Base-by-base conservation (phyloP, 257 asterid genomes). In the Nicotiana obtusifolia region DNA sequence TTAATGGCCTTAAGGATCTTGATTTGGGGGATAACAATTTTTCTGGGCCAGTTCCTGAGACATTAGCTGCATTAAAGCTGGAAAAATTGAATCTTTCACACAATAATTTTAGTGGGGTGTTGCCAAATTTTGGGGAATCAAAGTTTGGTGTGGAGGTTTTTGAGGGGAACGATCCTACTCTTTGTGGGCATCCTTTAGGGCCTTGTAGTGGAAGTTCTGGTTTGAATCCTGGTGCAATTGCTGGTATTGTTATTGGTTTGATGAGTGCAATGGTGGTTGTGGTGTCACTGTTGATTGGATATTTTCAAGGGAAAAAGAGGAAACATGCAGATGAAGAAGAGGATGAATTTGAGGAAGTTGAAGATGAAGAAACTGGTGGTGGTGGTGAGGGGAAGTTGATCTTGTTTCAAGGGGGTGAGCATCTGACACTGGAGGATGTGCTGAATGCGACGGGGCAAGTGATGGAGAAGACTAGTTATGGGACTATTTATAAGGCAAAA, bases 401-500 rank as follows among this genome's bases (percentile, higher is more conserved):
- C 56, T 84, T 96, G 86, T 96, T 96, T 89, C 98, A 92, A 76
- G 99, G 98, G 0, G 99, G 99, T 0, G 99, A 96, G 92, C 95
- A 96, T 86, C 84, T 96, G 77, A 85, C 93, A 6, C 85, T 94
- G 61, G 99, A 96, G 89, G 99, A 94, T 79, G 98, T 96, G 14
- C 82, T 96, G 88, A 96, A 94, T 49, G 99, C 99, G 1, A 94
- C 98, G 0, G 99, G 99, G 64, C 99, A 96, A 85, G 98, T 96
- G 8, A 89, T 94, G 93, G 99, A 96, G 92, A 96, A 94, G 77
- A 93, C 97, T 4, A 92, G 96, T 41, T 94, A 94, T 82, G 99
- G 99, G 81, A 96, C 99, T 0, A 94, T 91, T 22, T 96, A 96
- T 77, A 96, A 94, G 89, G 99, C 98, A 0, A 96, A 96, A 89